These are phyloP conservation scores for Hirsutella minnesotensis DNA, from an alignment of 2,329 filamentous ascomycete genomes.

Conservation along the genomic window DNA sequence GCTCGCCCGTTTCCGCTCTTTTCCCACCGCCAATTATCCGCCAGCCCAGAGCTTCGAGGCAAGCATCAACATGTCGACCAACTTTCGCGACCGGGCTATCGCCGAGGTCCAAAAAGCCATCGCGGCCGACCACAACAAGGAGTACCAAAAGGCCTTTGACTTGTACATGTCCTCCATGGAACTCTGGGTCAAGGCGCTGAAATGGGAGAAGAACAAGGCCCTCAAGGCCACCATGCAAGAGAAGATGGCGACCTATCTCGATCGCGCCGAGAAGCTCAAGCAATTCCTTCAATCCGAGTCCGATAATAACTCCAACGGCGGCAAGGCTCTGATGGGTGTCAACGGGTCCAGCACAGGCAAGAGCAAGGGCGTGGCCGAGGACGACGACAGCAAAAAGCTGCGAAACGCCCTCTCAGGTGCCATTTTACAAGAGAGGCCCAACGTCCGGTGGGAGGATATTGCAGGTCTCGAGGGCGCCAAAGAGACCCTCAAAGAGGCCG, in stretches of 20 bases:
- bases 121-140: constrained; percentile 85
- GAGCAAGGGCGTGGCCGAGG: constrained; percentile 53
- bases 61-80: constrained; percentile 65
- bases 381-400: constrained; percentile 92
- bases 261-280: constrained; percentile 96
- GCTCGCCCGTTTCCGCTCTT: background rate
- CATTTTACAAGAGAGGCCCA: constrained; percentile 89
- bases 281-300: constrained; percentile 69
- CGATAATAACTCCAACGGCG: constrained; percentile 57
- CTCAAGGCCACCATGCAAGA: constrained; percentile 95
- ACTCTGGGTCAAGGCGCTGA: constrained; percentile 95
- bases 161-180: constrained; percentile 92
- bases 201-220: constrained; percentile 98
- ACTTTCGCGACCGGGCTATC: constrained; percentile 94
- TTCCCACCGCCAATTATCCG: background rate
- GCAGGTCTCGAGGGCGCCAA: constrained; percentile 89
- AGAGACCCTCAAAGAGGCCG: constrained; percentile 94
- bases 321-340: constrained; percentile 50
- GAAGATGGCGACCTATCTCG: constrained; percentile 96
- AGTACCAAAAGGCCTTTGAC: constrained; percentile 96
- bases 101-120: constrained; percentile 96
- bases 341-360: constrained; percentile 58
- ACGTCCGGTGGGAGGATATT: constrained; percentile 96
- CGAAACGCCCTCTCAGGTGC: constrained; percentile 82
- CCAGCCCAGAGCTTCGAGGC: background rate